Conservation (phyloP, 768 basidiomycete genomes). For the Agrocybe chaxingu region DNA sequence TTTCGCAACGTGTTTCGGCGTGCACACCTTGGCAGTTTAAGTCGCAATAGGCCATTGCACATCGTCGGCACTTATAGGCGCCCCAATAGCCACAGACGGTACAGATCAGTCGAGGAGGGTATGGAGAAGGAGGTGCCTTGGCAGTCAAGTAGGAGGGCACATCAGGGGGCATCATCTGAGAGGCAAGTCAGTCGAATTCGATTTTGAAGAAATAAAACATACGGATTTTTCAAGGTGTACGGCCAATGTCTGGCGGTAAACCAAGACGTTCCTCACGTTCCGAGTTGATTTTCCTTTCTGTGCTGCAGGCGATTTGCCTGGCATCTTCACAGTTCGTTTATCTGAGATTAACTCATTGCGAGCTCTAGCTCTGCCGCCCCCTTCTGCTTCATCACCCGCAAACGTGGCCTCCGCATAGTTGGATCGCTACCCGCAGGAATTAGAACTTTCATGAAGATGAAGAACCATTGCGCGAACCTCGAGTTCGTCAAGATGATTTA, state of each 20-base stretch:
- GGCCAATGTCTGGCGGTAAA: constrained; percentile 79
- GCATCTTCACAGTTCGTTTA: constrained; percentile 55
- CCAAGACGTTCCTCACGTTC: constrained; percentile 73
- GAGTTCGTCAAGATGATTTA: constrained; percentile 78
- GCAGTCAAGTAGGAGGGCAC: constrained; percentile 74
- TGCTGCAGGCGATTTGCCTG: constrained; percentile 45
- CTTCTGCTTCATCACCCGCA: constrained; percentile 41
- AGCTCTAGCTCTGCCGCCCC: constrained; percentile 41
- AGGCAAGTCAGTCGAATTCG: constrained; percentile 28
- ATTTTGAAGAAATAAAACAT: constrained; percentile 23
- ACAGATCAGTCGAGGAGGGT: constrained; percentile 72
- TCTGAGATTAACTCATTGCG: constrained; percentile 77
- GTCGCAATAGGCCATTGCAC: constrained; percentile 76
- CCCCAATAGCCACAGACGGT: constrained; percentile 89
- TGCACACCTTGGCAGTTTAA: constrained; percentile 71
- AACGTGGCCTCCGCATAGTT: constrained; percentile 68
- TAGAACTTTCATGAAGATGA: constrained; percentile 3
- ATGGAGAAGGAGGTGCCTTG: constrained; percentile 49
- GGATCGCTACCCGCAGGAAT: constrained; percentile 49
- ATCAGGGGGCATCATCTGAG: constrained; percentile 36
- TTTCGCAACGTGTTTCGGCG: constrained; percentile 78
- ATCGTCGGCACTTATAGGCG: constrained; percentile 72
- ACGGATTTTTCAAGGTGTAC: constrained; percentile 80
- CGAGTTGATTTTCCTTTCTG: constrained; percentile 78
- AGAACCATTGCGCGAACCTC: constrained; percentile 46